Conservation (phyloP, 2,329 filamentous ascomycete genomes). For the Trichocomaceae sp. region DNA sequence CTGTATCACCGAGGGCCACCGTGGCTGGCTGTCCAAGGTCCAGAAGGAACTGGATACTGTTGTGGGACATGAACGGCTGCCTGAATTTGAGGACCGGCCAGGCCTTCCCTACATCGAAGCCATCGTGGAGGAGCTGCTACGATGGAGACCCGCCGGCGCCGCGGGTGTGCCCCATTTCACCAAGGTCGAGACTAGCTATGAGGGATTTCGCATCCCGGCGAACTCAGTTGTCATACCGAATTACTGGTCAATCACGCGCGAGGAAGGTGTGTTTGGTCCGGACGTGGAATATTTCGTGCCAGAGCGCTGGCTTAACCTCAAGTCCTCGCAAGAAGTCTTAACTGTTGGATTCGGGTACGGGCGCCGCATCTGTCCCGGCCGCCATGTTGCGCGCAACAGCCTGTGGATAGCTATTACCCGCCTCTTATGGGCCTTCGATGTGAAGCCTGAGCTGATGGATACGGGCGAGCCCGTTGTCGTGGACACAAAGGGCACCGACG, state of each 20-base stretch:
- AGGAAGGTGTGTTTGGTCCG: slow-evolving; percentile 30
- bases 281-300: slow-evolving; percentile 28
- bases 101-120: slow-evolving; percentile 24
- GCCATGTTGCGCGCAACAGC: slow-evolving; percentile 25
- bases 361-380: slow-evolving; percentile 41
- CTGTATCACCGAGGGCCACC: slow-evolving; percentile 31
- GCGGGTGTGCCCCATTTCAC: slow-evolving; percentile 42
- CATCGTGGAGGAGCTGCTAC: slow-evolving; percentile 24
- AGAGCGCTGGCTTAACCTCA: slow-evolving; percentile 31
- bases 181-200: slow-evolving; percentile 42
- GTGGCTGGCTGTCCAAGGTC: slow-evolving; percentile 33
- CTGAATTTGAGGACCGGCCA: slow-evolving; percentile 22
- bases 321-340: slow-evolving; percentile 47
- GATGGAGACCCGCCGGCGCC: slow-evolving; percentile 33
- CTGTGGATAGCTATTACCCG: slow-evolving; percentile 51
- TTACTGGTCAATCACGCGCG: slow-evolving; percentile 39
- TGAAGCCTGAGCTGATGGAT: slow-evolving; percentile 13
- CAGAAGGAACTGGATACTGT: slow-evolving; percentile 34
- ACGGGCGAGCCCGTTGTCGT: slow-evolving; percentile 18
- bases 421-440: slow-evolving; percentile 43
- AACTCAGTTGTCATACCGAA: slow-evolving; percentile 42
- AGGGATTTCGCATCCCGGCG: slow-evolving; percentile 44
- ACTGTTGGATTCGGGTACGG: slow-evolving; percentile 51
- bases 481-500: slow-evolving; percentile 19
- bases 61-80: slow-evolving; percentile 26